Evolutionary conservation across 164 flowering plant genomes (phyloP), one percentile per base, ranked within the genome.

Genomic region (Dillenia suffruticosa): DNA sequence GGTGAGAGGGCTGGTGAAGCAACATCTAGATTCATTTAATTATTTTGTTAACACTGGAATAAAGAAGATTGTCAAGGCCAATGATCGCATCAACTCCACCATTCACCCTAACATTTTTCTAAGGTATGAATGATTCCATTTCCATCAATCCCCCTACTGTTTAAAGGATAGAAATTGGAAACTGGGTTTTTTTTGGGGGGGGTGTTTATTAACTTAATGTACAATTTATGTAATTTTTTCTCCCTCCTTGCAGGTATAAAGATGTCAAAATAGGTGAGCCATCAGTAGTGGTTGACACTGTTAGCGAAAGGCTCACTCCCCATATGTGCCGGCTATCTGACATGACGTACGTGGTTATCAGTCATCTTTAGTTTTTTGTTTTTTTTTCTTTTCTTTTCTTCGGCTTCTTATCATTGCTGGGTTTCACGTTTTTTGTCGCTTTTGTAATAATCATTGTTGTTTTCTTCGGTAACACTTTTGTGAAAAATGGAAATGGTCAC

Each of bases 1-100:
- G 94, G 94, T 87, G 61, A 81, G 99, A 71, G 99, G 99, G 13
- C 68, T 94, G 59, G 99, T 91, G 72, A 91, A 88, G 74, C 96
- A 91, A 50, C 99, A 94, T 68, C 66, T 94, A 73, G 99, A 91
- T 64, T 94, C 99, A 2, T 94, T 81, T 63, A 86, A 94, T 61
- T 92, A 88, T 61, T 91, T 94, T 63, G 79, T 86, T 3, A 79
- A 76, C 52, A 81, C 68, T 5, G 90, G 74, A 12, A 89, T 94
- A 47, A 80, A 81, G 68, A 89, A 89, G 76, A 88, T 91, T 22
- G 86, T 94, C 1, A 72, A 64, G 51, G 89, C 91, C 26, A 91
- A 94, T 73, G 62, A 76, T 46, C 72, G 63, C 9, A 77, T 89
- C 14, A 67, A 59, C 0, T 74, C 88, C 13, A 57, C 1, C 10